Evolutionary conservation across 805 yeast genomes (phyloP).

Genomic region (Clavispora santaluciae): DNA sequence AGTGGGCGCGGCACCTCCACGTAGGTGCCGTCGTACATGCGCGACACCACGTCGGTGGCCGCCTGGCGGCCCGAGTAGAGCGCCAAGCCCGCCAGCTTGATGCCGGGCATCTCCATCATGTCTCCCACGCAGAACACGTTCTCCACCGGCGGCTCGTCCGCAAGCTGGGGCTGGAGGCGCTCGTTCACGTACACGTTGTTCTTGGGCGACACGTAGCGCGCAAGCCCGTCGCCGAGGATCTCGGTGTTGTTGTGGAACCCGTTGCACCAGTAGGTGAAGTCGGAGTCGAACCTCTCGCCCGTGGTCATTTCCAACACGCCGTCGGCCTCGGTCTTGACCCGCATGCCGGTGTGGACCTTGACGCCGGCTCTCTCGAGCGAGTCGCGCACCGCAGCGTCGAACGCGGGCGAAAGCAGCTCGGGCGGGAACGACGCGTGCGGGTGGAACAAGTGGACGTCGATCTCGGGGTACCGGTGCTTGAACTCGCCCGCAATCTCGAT

Average conservation of each 20-base stretch:
- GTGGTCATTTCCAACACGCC: constrained; percentile 26
- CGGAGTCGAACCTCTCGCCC: constrained; percentile 23
- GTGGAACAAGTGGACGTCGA: constrained; percentile 34
- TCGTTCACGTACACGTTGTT: constrained; percentile 32
- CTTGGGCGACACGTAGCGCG: constrained; percentile 20
- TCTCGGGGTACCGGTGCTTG: constrained; percentile 32
- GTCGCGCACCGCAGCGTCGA: constrained; percentile 21
- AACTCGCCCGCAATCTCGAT: constrained; percentile 49
- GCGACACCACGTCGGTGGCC: constrained; percentile 33
- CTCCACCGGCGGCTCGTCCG: constrained; percentile 12
- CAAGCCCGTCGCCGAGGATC: constrained; percentile 20
- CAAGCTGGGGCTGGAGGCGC: constrained; percentile 27
- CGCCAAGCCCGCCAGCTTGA: constrained; percentile 45
- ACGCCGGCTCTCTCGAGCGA: constrained; percentile 29
- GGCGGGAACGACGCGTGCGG: constrained; percentile 36
- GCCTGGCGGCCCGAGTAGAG: constrained; percentile 37
- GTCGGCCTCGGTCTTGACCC: constrained; percentile 19
- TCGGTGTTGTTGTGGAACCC: constrained; percentile 29
- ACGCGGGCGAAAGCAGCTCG: constrained; percentile 29
- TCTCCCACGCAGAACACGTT: constrained; percentile 37
- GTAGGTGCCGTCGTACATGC: constrained; percentile 24
- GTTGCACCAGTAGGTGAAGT: constrained; percentile 34
- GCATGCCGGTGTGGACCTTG: constrained; percentile 23
- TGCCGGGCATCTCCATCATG: constrained; percentile 34
- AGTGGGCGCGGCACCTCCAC: constrained; percentile 32